Evolutionary conservation across 2,329 filamentous ascomycete species (phyloP), one percentile per base, ranked within the genome.

Genomic region (Fusarium paranaense): DNA sequence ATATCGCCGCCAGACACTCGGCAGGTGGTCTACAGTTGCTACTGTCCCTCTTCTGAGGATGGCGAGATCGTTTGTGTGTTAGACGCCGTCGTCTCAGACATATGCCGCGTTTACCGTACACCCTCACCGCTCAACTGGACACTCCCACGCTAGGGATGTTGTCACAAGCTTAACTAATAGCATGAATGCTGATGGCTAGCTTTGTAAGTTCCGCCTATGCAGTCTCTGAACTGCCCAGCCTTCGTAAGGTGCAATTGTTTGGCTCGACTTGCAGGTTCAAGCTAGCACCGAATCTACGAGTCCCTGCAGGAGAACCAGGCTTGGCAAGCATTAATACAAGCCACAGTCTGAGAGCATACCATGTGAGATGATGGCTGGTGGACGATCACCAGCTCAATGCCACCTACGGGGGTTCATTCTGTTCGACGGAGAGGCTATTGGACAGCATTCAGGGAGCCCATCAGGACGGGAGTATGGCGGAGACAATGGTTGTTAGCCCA

Each of bases 41-140:
- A n/a, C 56, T 16, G 30, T 14, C 42, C 35, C 25, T 42, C 45
- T 25, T 56, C 20, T 32, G 52, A 27, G 33, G 3, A 40, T 42
- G 35, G 32, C 35, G 1, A 22, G 37, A 16, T 20, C 11, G 2
- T 35, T n/a, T n/a, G 16, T 38, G 50, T 38, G 50, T 54, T 18
- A 27, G 27, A 25, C 20, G 27, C 25, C 50, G 20, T 32, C 22
- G 62, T 30, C 35, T 50, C n/a, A 27, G 25, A 38, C 11, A 16
- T 10, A 25, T 73, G 71, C 71, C 71, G 71, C 52, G 8, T 59
- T 65, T 70, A 38, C 68, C 68, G 68, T 30, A 42, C 20, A 13
- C 10, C 9, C 57, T 60, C 57, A 60, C 57, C 57, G 57, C 57
- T 42, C 37, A 60, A 13, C 37, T 59, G 33, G 16, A 9, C 13